A percentile compares a stretch with the other conserved stretches of the same genome.
Conservation (phyloP, 192 early-diverging fungal genomes). For the Linnemannia exigua region DNA sequence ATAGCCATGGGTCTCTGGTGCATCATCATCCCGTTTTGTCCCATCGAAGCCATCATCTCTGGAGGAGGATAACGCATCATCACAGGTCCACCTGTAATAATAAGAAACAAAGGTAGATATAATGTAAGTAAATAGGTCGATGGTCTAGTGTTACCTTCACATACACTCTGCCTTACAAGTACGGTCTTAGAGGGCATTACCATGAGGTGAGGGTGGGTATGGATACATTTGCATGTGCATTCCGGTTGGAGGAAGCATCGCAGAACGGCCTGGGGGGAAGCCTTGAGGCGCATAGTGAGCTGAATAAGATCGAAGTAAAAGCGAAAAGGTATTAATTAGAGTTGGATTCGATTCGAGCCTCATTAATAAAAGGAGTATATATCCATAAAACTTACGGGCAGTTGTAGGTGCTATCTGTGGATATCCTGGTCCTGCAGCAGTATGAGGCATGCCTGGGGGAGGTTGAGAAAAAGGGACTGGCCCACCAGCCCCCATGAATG, state of each 20-base stretch:
- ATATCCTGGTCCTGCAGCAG: slow-evolving; percentile 63
- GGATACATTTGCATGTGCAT: slow-evolving; percentile 68
- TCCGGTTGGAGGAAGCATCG: slow-evolving; percentile 64
- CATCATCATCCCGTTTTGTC: slow-evolving; percentile 61
- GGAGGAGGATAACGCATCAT: slow-evolving; percentile 72
- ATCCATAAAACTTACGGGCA: slow-evolving; percentile 53
- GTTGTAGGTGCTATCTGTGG: slow-evolving; percentile 66
- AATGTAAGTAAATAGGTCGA: background rate
- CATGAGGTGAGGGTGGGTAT: slow-evolving; percentile 61
- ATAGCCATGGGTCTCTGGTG: slow-evolving; percentile 61
- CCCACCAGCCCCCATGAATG: slow-evolving; percentile 25
- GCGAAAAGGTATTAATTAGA: background rate
- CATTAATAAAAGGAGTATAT: background rate
- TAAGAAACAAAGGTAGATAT: background rate
- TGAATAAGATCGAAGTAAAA: slow-evolving; percentile 18
- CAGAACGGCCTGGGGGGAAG: slow-evolving; percentile 62
- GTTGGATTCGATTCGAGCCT: background rate
- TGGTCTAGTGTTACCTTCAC: background rate
- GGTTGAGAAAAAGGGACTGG: slow-evolving; percentile 47
- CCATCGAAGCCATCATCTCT: slow-evolving; percentile 60
- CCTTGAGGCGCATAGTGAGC: slow-evolving; percentile 65
- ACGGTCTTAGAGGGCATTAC: slow-evolving; percentile 12
- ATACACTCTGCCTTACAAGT: background rate
- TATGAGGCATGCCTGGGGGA: slow-evolving; percentile 43
- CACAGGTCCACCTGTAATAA: slow-evolving; percentile 54